These are phyloP conservation scores for Laetiporus sulphureus DNA, from an alignment of 1,284 basidiomycete genomes.

Conservation along the genomic window DNA sequence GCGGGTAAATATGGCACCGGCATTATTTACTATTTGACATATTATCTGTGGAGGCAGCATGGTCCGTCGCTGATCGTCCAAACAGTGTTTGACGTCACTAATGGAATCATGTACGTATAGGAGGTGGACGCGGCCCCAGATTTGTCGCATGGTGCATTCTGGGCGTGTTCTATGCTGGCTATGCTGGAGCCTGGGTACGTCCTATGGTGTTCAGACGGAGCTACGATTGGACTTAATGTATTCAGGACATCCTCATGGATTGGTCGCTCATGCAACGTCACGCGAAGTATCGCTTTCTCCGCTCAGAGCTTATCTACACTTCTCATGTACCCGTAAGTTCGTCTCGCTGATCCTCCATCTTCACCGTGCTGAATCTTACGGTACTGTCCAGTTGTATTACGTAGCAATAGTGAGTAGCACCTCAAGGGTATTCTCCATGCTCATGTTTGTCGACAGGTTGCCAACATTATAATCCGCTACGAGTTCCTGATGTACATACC, in stretches of 20 bases:
- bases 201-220: background rate
- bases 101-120: constrained; percentile 19
- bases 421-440: background rate
- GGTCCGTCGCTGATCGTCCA: constrained; percentile 37
- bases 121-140: constrained; percentile 32
- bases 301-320: constrained; percentile 70
- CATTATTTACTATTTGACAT: constrained; percentile 58
- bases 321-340: constrained; percentile 49
- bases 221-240: background rate
- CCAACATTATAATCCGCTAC: constrained; percentile 75
- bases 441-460: constrained; percentile 34
- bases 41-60: constrained; percentile 67
- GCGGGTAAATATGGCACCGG: constrained; percentile 75
- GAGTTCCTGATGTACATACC: constrained; percentile 81
- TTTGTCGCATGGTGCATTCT: constrained; percentile 65
- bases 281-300: constrained; percentile 57
- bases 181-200: constrained; percentile 75
- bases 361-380: too few relatives aligned
- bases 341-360: too few relatives aligned
- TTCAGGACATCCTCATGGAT: constrained; percentile 73
- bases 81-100: too few relatives aligned
- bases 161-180: constrained; percentile 58
- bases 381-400: constrained; percentile 76
- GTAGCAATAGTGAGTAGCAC: constrained; percentile 54
- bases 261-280: constrained; percentile 71